phyloP scores from a whole-genome alignment of 805 yeast species.

The Barnettozyma californica region DNA sequence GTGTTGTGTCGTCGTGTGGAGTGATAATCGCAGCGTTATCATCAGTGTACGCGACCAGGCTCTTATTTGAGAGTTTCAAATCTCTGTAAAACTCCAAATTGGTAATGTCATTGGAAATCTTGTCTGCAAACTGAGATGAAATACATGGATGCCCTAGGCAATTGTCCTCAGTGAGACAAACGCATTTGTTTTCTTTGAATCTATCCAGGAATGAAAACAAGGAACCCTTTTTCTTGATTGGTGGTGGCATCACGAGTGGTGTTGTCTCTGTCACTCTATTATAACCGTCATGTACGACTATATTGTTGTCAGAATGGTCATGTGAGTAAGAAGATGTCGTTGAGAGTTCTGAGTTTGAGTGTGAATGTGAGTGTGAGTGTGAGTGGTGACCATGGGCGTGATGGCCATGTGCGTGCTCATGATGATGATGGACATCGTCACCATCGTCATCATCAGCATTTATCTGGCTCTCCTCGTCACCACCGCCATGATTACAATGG shows the following conservation, averaged over 20 bases:
- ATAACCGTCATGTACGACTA: not conserved
- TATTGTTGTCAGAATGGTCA: not conserved
- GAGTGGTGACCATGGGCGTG: slow-evolving; percentile 14
- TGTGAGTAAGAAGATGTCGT: not conserved
- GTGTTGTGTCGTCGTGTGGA: slow-evolving; percentile 1
- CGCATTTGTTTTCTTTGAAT: slow-evolving; percentile 8
- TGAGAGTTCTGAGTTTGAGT: slow-evolving; percentile 10
- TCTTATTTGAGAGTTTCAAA: slow-evolving; percentile 4
- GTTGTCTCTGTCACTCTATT: not conserved
- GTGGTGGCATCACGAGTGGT: slow-evolving; percentile 2
- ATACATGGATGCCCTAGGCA: slow-evolving; percentile 21
- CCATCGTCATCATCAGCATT: too few species aligned
- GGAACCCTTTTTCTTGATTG: slow-evolving; percentile 6
- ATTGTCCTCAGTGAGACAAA: slow-evolving; percentile 18
- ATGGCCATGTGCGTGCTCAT: not conserved
- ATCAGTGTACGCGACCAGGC: slow-evolving; percentile 23
- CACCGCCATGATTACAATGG: slow-evolving; percentile 73
- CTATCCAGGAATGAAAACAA: slow-evolving; percentile 3
- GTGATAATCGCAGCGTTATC: not conserved
- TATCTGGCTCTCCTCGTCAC: slow-evolving; percentile 23
- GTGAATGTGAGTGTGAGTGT: slow-evolving; percentile 15
- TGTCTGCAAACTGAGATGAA: slow-evolving; percentile 14
- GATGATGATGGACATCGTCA: not conserved
- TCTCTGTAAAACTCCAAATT: slow-evolving; percentile 24
- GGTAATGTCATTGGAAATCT: slow-evolving; percentile 23